A percentile compares a stretch with the other conserved stretches of the same genome.
phyloP scores from a whole-genome alignment of 2,329 filamentous ascomycete species.

The Annulohypoxylon truncatum region DNA sequence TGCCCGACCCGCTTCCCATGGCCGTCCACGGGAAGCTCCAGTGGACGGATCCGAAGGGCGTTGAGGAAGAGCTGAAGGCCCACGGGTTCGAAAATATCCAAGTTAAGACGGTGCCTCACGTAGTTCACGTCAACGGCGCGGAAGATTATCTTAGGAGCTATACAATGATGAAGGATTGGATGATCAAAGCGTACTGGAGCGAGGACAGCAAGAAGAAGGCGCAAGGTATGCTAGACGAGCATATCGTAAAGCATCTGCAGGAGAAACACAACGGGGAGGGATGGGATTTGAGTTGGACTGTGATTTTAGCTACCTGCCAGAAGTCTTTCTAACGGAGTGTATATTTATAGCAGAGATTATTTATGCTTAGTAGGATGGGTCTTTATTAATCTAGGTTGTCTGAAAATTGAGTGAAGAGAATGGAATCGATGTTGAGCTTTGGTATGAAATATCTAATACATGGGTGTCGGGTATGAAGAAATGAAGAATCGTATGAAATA shows the following conservation, averaged over 20 bases:
- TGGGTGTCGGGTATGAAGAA: too few species aligned
- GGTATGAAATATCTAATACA: too few species aligned
- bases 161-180: slow-evolving; percentile 55
- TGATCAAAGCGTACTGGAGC: slow-evolving; percentile 55
- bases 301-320: slow-evolving; percentile 46
- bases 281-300: slow-evolving; percentile 53
- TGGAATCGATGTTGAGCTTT: too few species aligned
- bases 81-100: slow-evolving; percentile 55
- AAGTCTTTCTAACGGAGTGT: slow-evolving; percentile 29
- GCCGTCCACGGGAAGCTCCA: slow-evolving; percentile 55
- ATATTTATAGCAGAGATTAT: too few species aligned
- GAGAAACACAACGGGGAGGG: slow-evolving; percentile 54
- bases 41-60: slow-evolving; percentile 56
- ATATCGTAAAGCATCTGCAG: slow-evolving; percentile 51
- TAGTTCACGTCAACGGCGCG: slow-evolving; percentile 49
- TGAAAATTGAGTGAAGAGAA: too few species aligned
- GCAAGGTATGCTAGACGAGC: slow-evolving; percentile 48
- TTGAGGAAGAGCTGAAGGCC: slow-evolving; percentile 51
- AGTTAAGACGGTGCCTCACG: slow-evolving; percentile 49
- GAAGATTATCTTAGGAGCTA: slow-evolving; percentile 53
- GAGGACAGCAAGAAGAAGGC: slow-evolving; percentile 56
- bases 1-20: slow-evolving; percentile 52
- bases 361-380: too few species aligned
- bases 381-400: too few species aligned
- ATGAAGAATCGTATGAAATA: too few species aligned